Evolutionary conservation across 345 rosid genomes (phyloP).

Genomic region (Euphorbia peplus): DNA sequence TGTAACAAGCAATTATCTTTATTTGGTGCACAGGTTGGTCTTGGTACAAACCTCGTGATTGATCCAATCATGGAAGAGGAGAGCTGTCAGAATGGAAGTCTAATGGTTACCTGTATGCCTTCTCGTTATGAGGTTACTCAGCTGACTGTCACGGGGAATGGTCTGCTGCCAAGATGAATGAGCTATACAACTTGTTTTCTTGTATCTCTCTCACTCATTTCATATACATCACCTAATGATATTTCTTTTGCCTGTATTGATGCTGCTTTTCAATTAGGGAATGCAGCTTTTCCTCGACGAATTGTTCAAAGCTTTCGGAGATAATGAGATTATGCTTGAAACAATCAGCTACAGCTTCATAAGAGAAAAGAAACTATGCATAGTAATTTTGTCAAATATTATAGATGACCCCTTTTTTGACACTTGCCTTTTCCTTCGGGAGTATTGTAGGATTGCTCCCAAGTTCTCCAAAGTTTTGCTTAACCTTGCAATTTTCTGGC

Average conservation of each 20-base stretch:
- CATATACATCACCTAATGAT: neutral
- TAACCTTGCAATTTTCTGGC: neutral
- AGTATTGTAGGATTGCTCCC: slow-evolving; percentile 6
- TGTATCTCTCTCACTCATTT: neutral
- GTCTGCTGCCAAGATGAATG: slow-evolving; percentile 70
- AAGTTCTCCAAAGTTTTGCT: neutral
- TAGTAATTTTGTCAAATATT: neutral
- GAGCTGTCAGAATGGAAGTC: slow-evolving; percentile 82
- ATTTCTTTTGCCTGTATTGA: too few relatives aligned
- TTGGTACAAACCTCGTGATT: slow-evolving; percentile 69
- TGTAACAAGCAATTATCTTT: neutral
- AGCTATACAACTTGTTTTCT: slow-evolving; percentile 35
- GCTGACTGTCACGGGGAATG: slow-evolving; percentile 82
- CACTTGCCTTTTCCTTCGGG: neutral
- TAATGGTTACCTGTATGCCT: slow-evolving; percentile 82
- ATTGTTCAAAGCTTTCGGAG: slow-evolving; percentile 68
- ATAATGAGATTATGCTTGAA: slow-evolving; percentile 83
- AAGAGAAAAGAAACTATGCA: slow-evolving; percentile 22
- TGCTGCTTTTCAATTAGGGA: slow-evolving; percentile 47
- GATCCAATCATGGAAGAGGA: slow-evolving; percentile 85
- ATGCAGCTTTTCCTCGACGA: slow-evolving; percentile 92
- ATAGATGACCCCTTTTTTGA: neutral
- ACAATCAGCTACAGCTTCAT: slow-evolving; percentile 53
- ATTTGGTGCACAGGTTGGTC: slow-evolving; percentile 60
- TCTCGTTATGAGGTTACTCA: slow-evolving; percentile 88